A percentile compares a stretch with the other conserved stretches of the same genome.
Conservation (phyloP, 2,329 filamentous ascomycete species). For the Cladophialophora bantiana region DNA sequence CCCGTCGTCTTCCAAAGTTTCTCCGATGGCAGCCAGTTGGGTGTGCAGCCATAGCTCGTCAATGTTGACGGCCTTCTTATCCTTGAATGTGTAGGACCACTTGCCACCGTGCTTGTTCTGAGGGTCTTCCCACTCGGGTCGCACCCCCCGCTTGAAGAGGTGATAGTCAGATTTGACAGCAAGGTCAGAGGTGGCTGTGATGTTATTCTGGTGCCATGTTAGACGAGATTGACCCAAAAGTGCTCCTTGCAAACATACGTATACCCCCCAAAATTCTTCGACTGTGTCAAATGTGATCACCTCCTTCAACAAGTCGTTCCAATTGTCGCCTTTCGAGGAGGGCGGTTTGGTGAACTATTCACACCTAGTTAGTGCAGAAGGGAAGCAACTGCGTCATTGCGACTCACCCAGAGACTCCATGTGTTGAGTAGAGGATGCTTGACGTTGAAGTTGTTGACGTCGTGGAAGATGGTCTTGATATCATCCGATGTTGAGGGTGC, state of each 20-base stretch:
- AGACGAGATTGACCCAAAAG: slow-evolving; percentile 5
- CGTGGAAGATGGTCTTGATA: slow-evolving; percentile 93
- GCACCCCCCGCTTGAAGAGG: slow-evolving; percentile 96
- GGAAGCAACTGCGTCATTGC: neutral
- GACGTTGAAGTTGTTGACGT: slow-evolving; percentile 99
- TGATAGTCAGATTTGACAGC: slow-evolving; percentile 99
- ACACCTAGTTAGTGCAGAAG: slow-evolving; percentile 31
- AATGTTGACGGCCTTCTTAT: slow-evolving; percentile 89
- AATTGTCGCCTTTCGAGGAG: slow-evolving; percentile 81
- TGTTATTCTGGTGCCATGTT: slow-evolving; percentile 79
- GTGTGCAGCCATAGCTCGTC: slow-evolving; percentile 97
- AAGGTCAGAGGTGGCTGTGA: slow-evolving; percentile 92
- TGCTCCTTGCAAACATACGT: slow-evolving; percentile 68
- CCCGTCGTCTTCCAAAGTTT: slow-evolving; percentile 90
- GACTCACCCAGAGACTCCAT: slow-evolving; percentile 92
- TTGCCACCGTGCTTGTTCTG: slow-evolving; percentile 99
- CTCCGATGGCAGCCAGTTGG: slow-evolving; percentile 94
- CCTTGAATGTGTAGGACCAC: slow-evolving; percentile 98
- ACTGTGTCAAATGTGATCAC: slow-evolving; percentile 99
- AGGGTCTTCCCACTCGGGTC: slow-evolving; percentile 96
- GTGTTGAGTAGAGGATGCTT: slow-evolving; percentile 97
- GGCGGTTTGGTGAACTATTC: slow-evolving; percentile 41
- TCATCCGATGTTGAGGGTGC: slow-evolving; percentile 60
- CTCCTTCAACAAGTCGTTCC: slow-evolving; percentile 97
- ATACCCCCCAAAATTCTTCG: slow-evolving; percentile 99